Evolutionary conservation across 208 protist species (phyloP), one percentile per base, ranked within the genome.

Genomic region (Crithidia fasciculata): DNA sequence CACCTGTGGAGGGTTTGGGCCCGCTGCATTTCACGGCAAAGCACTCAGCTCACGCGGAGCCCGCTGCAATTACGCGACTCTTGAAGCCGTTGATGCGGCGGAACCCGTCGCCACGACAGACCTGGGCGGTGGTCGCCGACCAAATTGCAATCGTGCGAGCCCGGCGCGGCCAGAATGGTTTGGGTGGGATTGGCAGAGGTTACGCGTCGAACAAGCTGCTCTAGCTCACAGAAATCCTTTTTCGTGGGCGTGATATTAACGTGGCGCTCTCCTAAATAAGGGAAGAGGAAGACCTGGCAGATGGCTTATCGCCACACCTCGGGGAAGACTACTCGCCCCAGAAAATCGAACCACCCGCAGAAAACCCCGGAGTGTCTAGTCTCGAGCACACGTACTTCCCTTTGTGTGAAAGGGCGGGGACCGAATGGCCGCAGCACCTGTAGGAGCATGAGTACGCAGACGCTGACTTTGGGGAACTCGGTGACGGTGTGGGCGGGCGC

Each of bases 171-270:
- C 6, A 41, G 18, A 68, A 56, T 41, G 43, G 56, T 1, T 74
- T 69, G 57, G 45, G 58, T 7, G 67, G 57, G 6, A 61, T 66
- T 43, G 56, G 66, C 5, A 9, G 67, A 61, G 65, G 65, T 19
- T 74, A 64, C 63, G 40, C 57, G n/a, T n/a, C 61, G 41, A 68
- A 79, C 45, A 55, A 12, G 10, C 66, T 74, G 4, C 67, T 37
- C 19, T 13, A 75, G 39, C 58, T 50, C 41, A 50, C 68, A 5
- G 39, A 50, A 5, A 18, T 37, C 5, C 49, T 74, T 15, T 47
- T 69, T 18, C 43, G 69, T 40, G 52, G 66, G 41, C 39, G 0
- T 0, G 12, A 49, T 0, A 49, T 2, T 49, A 8, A 49, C 9
- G 45, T 49, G 7, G 45, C 2, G 7, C 2, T 49, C 45, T 49